Evolutionary conservation across 202 grass and related monocot genomes (phyloP), one percentile per base, ranked within the genome.

Genomic region (Digitaria exilis): DNA sequence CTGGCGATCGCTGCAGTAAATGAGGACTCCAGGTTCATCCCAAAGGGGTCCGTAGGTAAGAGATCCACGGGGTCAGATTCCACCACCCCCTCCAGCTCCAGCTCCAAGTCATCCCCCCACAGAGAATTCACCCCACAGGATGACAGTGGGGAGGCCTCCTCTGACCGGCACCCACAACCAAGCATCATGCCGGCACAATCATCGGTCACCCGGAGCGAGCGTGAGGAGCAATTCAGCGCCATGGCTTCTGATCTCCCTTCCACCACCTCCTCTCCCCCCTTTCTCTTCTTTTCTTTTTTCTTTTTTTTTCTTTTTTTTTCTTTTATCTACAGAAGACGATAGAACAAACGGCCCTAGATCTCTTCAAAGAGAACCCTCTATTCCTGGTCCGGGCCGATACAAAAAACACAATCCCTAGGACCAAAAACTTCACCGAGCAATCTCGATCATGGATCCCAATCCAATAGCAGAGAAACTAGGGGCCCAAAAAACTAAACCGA

Each of bases 361-460:
- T 87, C 76, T 76, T 50, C 68, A 59, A 90, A 90, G 80, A 77
- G 73, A 91, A 91, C 91, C 84, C 91, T 94, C 91, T 73, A 91
- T 97, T 91, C 88, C 81, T 88, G 87, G 87, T 88, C 86, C 63
- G 70, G 81, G 84, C 70, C 71, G 83, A 86, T 77, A 12, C 84
- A 87, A 94, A 91, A 97, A 88, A 82, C 67, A 69, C 69, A 69
- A 85, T 80, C 81, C 85, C 90, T 51, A 90, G 89, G 86, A 94
- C 91, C 89, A 91, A 88, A 91, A 97, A 97, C 84, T 86, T 97
- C 94, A 92, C 89, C 29, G 94, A 91, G 91, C 87, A 87, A 71
- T 84, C 84, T 72, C 70, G 81, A 87, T 84, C 80, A 75, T 64
- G 89, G 89, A 90, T 87, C 63, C 80, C 75, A 75, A 87, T 44